These are phyloP conservation scores for Posidonia oceanica DNA, from an alignment of 116 monocot genomes.

Conservation along the genomic window DNA sequence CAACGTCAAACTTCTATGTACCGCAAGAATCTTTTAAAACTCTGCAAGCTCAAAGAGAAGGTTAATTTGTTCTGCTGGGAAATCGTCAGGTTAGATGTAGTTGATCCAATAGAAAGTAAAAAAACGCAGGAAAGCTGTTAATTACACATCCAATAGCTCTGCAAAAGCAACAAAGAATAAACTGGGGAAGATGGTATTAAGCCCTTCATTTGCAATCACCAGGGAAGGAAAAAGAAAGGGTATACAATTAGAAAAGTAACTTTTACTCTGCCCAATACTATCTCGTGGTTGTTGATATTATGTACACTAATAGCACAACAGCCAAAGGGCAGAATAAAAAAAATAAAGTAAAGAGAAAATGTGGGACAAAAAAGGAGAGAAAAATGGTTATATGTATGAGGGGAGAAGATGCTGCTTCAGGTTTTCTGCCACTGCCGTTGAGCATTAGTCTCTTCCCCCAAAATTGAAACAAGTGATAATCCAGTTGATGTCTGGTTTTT, in stretches of 20 bases:
- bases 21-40: no score
- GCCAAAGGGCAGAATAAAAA: neutral
- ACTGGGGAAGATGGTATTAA: no score
- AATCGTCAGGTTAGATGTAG: no score
- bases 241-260: neutral
- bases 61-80: no score
- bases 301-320: conserved; percentile 1
- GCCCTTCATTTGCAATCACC: neutral
- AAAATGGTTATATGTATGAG: neutral
- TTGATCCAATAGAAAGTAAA: no score
- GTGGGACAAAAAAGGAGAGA: neutral
- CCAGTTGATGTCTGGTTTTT: neutral
- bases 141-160: no score
- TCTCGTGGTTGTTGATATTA: neutral
- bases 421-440: neutral
- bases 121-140: no score
- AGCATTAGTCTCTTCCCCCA: neutral
- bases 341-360: neutral
- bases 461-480: neutral
- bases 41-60: no score
- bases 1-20: no score
- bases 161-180: no score
- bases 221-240: neutral
- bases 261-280: neutral
- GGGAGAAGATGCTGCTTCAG: neutral